These are phyloP conservation scores for Parascedosporium putredinis DNA, from an alignment of 2,329 filamentous ascomycete genomes.

Conservation along the genomic window DNA sequence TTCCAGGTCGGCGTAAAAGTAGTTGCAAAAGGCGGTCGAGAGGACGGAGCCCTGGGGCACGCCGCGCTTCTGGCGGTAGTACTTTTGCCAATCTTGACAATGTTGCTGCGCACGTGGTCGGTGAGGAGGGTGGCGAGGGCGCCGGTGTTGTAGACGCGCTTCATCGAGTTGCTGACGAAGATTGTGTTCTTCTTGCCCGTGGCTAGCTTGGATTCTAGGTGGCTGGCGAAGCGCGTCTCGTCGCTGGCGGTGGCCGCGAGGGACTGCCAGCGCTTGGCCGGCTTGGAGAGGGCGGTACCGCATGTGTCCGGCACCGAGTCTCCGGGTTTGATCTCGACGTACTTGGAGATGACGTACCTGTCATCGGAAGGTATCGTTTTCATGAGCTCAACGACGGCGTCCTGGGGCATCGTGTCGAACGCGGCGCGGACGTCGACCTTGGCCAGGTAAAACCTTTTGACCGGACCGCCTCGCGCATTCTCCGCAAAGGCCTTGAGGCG, in stretches of 20 bases:
- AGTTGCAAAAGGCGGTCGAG: slow-evolving; percentile 81
- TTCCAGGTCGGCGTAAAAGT: slow-evolving; percentile 90
- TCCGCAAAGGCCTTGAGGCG: slow-evolving; percentile 56
- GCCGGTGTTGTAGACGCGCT: slow-evolving; percentile 43
- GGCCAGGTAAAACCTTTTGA: slow-evolving; percentile 62
- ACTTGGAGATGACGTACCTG: slow-evolving; percentile 61
- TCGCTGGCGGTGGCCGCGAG: slow-evolving; percentile 35
- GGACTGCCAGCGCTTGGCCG: slow-evolving; percentile 40
- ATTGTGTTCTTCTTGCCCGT: slow-evolving; percentile 54
- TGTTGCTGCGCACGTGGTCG: slow-evolving; percentile 73
- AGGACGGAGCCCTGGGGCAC: slow-evolving; percentile 91
- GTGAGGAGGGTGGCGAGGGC: slow-evolving; percentile 59
- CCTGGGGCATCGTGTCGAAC: slow-evolving; percentile 91
- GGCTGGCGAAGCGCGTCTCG: slow-evolving; percentile 31
- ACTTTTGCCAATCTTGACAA: slow-evolving; percentile 84
- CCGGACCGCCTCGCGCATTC: slow-evolving; percentile 20
- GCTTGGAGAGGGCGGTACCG: slow-evolving; percentile 21
- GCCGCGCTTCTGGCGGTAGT: slow-evolving; percentile 75
- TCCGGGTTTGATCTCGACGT: slow-evolving; percentile 57
- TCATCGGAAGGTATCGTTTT: slow-evolving; percentile 42
- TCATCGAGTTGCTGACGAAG: slow-evolving; percentile 61
- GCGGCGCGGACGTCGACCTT: slow-evolving; percentile 88
- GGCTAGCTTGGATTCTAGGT: slow-evolving; percentile 29
- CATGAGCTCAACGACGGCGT: slow-evolving; percentile 58
- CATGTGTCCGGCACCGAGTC: slow-evolving; percentile 16